Evolutionary conservation across 2,329 filamentous ascomycete species (phyloP), one percentile per base, ranked within the genome.

Genomic region (Hypoxylon sp.): DNA sequence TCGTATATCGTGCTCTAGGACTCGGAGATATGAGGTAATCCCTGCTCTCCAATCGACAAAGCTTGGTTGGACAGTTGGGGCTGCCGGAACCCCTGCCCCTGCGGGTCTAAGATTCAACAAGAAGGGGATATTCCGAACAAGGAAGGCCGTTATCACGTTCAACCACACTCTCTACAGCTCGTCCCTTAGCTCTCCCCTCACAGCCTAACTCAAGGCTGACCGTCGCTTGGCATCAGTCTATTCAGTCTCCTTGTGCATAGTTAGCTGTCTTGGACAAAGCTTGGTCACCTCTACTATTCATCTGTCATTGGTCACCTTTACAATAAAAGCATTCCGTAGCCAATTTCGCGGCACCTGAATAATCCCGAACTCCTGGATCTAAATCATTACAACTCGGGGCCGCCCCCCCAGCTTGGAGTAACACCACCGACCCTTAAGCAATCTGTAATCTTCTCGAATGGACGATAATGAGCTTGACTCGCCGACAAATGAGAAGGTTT

Each of bases 141-240:
- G 68, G 70, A 72, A 72, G 70, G 70, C 63, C 53, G 47, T 65
- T 60, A 22, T 59, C 48, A 42, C 24, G 14, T 50, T 29, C 14
- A 24, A 39, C 53, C 22, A 35, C 29, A 11, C 19, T 35, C 50
- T 52, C 10, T 39, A 35, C 22, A 33, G 14, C 31, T n/a, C 19
- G 3, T 33, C 26, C 44, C 22, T 9, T 42, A 47, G 42, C 55
- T 57, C 19, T 55, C 42, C 22, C 39, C 35, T 39, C 35, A 10
- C 35, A 51, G 54, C 24, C 53, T 29, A 39, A 52, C 54, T 70
- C 62, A 55, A 70, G 71, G 70, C 71, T 74, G 70, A 70, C 70
- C 64, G 59, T 67, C 35, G 37, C 72, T 72, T 73, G 72, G 72
- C 71, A 64, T 14, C 14, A 37, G 55, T 63, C 65, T 58, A 63